Conservation (phyloP, 2,329 filamentous ascomycete genomes). For the Neoscytalidium dimidiatum region DNA sequence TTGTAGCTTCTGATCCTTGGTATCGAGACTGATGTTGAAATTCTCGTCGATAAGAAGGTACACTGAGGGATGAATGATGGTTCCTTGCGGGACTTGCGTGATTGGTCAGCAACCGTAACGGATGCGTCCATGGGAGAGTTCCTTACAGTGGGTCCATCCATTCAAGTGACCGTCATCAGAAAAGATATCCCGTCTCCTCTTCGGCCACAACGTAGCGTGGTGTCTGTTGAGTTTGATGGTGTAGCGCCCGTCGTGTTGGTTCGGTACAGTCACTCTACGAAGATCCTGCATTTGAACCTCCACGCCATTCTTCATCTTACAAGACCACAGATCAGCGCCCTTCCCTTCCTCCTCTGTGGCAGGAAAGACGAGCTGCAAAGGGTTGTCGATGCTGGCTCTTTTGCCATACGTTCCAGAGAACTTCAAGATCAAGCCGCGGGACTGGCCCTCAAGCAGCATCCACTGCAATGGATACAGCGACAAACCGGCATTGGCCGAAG, state of each 20-base stretch:
- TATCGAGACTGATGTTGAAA: not conserved
- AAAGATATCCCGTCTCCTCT: not conserved
- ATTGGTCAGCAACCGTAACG: not conserved
- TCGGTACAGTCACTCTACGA: not conserved
- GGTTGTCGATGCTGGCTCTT: not conserved
- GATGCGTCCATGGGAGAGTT: not conserved
- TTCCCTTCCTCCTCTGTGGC: not conserved
- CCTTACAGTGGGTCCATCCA: not conserved
- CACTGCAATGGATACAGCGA: constrained; percentile 47
- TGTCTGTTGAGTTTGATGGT: not conserved
- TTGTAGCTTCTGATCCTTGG: not conserved
- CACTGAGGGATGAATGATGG: not conserved
- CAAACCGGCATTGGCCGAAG: constrained; percentile 38
- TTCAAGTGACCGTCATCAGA: not conserved
- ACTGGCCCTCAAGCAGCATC: constrained; percentile 41
- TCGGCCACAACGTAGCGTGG: not conserved
- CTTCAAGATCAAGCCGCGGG: constrained; percentile 29
- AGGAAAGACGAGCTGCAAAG: not conserved
- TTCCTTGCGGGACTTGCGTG: not conserved
- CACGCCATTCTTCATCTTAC: not conserved
- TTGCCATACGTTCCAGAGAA: constrained; percentile 22
- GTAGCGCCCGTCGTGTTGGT: not conserved
- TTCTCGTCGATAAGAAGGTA: not conserved
- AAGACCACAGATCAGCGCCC: not conserved
- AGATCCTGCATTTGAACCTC: not conserved